phyloP scores from a whole-genome alignment of 176 grass and related monocot species.

The Zoysia pacifica region DNA sequence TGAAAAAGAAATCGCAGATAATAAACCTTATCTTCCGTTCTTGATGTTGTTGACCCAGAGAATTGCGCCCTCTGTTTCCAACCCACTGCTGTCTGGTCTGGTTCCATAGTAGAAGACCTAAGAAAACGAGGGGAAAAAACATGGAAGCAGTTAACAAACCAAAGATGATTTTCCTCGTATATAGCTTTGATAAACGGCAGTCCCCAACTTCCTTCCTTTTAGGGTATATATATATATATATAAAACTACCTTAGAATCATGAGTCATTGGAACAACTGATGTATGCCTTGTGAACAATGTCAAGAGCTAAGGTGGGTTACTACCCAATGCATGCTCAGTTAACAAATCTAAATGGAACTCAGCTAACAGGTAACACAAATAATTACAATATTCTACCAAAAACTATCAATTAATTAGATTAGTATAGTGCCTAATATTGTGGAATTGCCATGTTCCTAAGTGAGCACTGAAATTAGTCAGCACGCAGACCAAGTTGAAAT shows the following conservation, averaged over 20 bases:
- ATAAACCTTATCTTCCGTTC: conserved; percentile 80
- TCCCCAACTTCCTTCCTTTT: not conserved
- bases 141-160: not conserved
- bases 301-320: not conserved
- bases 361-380: too few species aligned
- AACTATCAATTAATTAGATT: too few species aligned
- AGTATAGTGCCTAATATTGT: not conserved
- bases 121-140: not conserved
- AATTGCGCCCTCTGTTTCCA: conserved; percentile 53
- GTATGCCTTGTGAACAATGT: not conserved
- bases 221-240: too few species aligned
- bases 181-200: not conserved
- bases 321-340: too few species aligned
- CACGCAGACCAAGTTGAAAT: not conserved
- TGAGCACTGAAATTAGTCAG: not conserved
- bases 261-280: not conserved
- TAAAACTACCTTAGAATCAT: not conserved
- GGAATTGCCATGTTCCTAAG: not conserved
- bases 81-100: conserved; percentile 85
- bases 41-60: conserved; percentile 44
- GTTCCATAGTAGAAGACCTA: conserved; percentile 89
- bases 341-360: too few species aligned
- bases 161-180: not conserved
- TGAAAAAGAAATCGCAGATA: not conserved
- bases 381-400: too few species aligned